phyloP scores from a whole-genome alignment of 169 alveolate species.

The Plasmodium adleri region DNA sequence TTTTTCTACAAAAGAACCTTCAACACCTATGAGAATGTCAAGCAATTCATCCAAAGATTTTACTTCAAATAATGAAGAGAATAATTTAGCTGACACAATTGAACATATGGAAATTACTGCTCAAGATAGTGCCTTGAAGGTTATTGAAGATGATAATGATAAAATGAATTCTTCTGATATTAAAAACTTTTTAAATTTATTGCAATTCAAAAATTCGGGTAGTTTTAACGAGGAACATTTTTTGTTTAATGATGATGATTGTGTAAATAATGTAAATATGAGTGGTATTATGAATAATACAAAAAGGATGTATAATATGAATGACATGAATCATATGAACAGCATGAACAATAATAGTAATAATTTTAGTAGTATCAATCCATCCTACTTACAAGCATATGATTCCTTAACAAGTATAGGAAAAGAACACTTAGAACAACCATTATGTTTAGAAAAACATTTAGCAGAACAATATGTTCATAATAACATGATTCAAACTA shows the following conservation, averaged over 20 bases:
- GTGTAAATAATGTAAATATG: constrained; percentile 1
- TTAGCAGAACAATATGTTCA: background rate
- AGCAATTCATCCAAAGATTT: constrained; percentile 66
- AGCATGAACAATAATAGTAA: background rate
- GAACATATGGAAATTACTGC: constrained; percentile 74
- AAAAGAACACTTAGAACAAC: background rate
- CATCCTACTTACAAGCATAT: background rate
- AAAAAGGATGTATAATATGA: background rate
- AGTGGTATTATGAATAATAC: background rate
- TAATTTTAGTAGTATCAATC: background rate
- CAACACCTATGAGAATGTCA: constrained; percentile 52
- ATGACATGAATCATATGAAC: background rate
- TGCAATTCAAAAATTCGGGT: constrained; percentile 29
- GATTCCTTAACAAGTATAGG: background rate
- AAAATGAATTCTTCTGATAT: constrained; percentile 69
- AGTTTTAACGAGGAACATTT: constrained; percentile 36
- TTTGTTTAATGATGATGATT: constrained; percentile 34
- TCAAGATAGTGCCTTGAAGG: constrained; percentile 68
- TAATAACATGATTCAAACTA: background rate
- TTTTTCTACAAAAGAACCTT: constrained; percentile 21
- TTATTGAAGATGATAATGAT: constrained; percentile 66
- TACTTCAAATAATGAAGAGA: constrained; percentile 23
- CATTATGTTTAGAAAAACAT: background rate
- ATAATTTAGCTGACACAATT: constrained; percentile 34
- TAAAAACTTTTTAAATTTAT: constrained; percentile 45